Percentiles rank a stretch among this genome's conserved stretches.
Conservation (phyloP, 2,329 filamentous ascomycete species). For the Phaeosphaeria sp. region DNA sequence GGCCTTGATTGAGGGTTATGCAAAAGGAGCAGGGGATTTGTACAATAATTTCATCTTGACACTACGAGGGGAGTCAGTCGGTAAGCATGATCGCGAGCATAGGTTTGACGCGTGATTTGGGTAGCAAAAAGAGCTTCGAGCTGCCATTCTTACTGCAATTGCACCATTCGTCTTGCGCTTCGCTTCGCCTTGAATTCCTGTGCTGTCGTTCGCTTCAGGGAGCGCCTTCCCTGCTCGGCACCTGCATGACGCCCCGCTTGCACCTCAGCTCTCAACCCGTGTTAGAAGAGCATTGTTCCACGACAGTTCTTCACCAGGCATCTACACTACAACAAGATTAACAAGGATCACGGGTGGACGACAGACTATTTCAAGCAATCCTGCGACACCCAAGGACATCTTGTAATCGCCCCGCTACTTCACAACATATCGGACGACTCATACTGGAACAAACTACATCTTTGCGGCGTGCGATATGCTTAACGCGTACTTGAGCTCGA, state of each 20-base stretch:
- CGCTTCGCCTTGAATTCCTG: background rate
- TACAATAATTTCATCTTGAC: constrained; percentile 8
- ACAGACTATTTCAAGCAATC: no score
- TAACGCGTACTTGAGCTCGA: background rate
- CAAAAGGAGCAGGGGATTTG: constrained; percentile 1
- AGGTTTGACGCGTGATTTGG: background rate
- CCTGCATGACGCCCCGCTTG: background rate
- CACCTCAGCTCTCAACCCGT: background rate
- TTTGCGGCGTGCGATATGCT: background rate
- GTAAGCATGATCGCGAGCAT: background rate
- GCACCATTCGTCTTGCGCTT: background rate
- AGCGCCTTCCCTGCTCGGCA: background rate
- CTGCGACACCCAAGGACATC: background rate
- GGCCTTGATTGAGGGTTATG: background rate
- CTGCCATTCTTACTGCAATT: background rate
- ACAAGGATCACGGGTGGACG: no score
- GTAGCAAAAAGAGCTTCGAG: background rate
- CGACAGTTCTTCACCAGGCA: background rate
- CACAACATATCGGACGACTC: background rate
- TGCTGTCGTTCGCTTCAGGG: background rate
- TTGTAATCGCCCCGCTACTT: background rate
- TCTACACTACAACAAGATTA: no score
- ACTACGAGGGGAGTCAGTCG: background rate
- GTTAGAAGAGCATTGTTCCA: background rate
- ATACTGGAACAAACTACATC: no score